Conservation (phyloP, 1,139 yeast species). For the Pichia sp. region DNA sequence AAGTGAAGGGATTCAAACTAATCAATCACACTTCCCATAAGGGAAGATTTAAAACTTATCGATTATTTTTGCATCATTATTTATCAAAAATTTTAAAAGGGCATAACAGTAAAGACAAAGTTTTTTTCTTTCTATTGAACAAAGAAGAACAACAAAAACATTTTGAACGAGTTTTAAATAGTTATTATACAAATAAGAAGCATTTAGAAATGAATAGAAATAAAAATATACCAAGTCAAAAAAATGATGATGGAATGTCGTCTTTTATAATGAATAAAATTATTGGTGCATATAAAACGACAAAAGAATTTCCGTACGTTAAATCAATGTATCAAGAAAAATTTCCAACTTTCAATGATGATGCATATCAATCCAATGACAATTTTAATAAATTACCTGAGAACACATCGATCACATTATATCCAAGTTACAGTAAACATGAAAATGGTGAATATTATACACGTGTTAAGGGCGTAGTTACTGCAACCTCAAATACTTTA, state of each 20-base stretch:
- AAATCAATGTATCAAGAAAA: constrained; percentile 15
- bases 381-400: constrained; percentile 19
- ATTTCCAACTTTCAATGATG: too few relatives aligned
- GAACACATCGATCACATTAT: constrained; percentile 24
- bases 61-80: too few relatives aligned
- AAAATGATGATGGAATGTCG: constrained; percentile 19
- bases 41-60: constrained; percentile 7
- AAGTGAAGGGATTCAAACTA: too few relatives aligned
- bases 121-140: constrained; percentile 23
- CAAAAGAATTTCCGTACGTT: constrained; percentile 27
- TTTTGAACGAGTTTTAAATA: constrained; percentile 6
- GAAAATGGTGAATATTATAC: constrained; percentile 35
- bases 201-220: too few relatives aligned
- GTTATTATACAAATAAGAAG: constrained; percentile 2
- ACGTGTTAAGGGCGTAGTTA: constrained; percentile 68
- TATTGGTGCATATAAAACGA: constrained; percentile 23
- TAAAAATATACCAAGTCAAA: too few relatives aligned
- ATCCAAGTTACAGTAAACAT: constrained; percentile 23
- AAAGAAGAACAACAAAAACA: constrained; percentile 18
- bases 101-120: constrained; percentile 23
- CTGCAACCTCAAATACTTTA: constrained; percentile 57
- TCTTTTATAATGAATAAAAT: constrained; percentile 23
- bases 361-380: too few relatives aligned
- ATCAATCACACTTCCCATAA: constrained; percentile 9
- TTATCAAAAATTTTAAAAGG: constrained; percentile 1